A percentile compares a stretch with the other conserved stretches of the same genome.
These are phyloP conservation scores for Podaxis pistillaris DNA, from an alignment of 768 basidiomycete genomes.

Conservation along the genomic window DNA sequence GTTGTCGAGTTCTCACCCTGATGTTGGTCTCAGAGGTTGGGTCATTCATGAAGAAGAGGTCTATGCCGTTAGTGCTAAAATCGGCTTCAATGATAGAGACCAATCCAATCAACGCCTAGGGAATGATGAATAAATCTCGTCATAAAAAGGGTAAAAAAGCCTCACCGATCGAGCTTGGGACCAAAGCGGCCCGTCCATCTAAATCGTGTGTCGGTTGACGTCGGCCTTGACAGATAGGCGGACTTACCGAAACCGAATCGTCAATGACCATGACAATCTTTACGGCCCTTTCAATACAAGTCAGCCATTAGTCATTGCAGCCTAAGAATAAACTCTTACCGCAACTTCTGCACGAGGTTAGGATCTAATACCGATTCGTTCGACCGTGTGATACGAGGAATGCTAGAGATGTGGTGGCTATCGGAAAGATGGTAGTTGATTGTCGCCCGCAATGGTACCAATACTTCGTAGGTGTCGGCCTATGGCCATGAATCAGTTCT, in stretches of 20 bases:
- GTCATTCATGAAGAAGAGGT: slow-evolving; percentile 13
- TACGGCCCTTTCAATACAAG: slow-evolving; percentile 15
- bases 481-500: background rate
- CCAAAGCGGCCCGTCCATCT: slow-evolving; percentile 23
- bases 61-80: slow-evolving; percentile 8
- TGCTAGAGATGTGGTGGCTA: slow-evolving; percentile 9
- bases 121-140: background rate
- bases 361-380: background rate
- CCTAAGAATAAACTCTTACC: background rate
- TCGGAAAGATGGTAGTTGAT: slow-evolving; percentile 19
- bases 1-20: background rate
- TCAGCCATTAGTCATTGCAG: background rate
- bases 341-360: slow-evolving; percentile 6
- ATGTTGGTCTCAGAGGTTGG: slow-evolving; percentile 8
- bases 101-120: slow-evolving; percentile 8
- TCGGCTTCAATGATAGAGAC: slow-evolving; percentile 11
- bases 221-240: background rate
- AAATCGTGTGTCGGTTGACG: background rate
- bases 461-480: slow-evolving; percentile 24
- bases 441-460: slow-evolving; percentile 21
- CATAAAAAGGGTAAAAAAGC: background rate
- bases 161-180: slow-evolving; percentile 19
- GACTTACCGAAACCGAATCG: slow-evolving; percentile 22
- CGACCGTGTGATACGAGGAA: slow-evolving; percentile 17
- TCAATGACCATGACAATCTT: slow-evolving; percentile 23